Base-by-base conservation (phyloP, 2,329 filamentous ascomycete genomes). In the Sporothrix pallida region DNA sequence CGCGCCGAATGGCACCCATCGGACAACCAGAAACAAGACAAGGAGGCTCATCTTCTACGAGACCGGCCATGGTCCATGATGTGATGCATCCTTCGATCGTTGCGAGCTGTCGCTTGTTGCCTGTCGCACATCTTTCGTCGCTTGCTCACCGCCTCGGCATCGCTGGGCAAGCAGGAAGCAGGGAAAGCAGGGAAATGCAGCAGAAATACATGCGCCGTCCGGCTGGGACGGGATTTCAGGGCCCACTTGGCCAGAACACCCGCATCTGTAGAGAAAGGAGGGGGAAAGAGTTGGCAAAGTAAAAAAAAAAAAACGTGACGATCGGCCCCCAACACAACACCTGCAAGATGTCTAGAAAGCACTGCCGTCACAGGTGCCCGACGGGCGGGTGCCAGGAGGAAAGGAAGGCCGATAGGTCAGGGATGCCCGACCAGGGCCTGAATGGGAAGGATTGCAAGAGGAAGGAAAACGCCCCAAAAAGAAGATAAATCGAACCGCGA, bases 331-430 rank as follows among this genome's bases (percentile, higher is more conserved):
- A 67, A 67, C 37, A 17, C 26, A 60, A 15, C 26, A 60, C 37
- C 20, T 44, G 37, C 17, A 17, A 63, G 60, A 63, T 58, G 5
- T 12, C 54, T 3, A 23, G 2, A 60, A 44, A 20, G 12, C 37
- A 44, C 31, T 7, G 31, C 31, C 37, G 44, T 37, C 31, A 37
- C 31, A 37, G 31, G 31, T 12, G 31, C 31, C 58, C 31, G 31
- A 63, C 58, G n/a, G 31, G 58, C 31, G 31, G 58, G 60, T 65
- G 37, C 23, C 37, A 65, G 60, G 60, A 65, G 62, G 37, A 67
- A 65, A 48, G 42, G 62, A 67, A 67, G 20, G 42, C 37, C n/a
- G 42, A 17, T n/a, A 46, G 20, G 20, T 56, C 20, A 23, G 7
- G 31, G 31, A 37, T 37, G 31, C 31, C 31, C 31, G 9, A 26